Evolutionary conservation across 2,329 filamentous ascomycete genomes (phyloP), one percentile per base, ranked within the genome.

Genomic region (Trichoderma gracile): DNA sequence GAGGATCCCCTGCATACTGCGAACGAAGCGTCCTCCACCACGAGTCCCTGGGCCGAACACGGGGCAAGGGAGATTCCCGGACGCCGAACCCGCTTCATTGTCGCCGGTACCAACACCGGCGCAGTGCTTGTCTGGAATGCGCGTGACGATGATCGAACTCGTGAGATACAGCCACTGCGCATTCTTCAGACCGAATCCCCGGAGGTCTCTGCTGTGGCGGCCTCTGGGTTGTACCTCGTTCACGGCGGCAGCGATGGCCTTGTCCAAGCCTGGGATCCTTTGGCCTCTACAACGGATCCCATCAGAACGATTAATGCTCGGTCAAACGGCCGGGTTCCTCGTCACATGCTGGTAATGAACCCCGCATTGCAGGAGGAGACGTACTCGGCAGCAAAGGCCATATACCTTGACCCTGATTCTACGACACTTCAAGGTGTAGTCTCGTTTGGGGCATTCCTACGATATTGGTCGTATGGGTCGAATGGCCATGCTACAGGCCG

Each of bases 261-360:
- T 3, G 94, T 97, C 5, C 95, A 98, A 75, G 91, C 93, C 6
- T 99, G 95, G 95, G 95, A 99, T 78, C 91, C 91, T n/a, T 80
- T 99, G 53, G 92, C 89, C 1, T 98, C 94, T 2, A 90, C 84
- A 0, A 77, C 83, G 19, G 87, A 89, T 21, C 92, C 95, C 0
- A 84, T 98, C 58, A 87, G 93, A 45, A 98, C 93, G 0, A 81
- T 99, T 61, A 93, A 96, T 73, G 92, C 92, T 3, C 88, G 90
- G 15, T 93, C 94, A 69, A 91, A 91, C 2, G 89, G 90, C 8
- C 88, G 92, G 30, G 89, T 93, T 57, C 90, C 93, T 67, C 91
- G 93, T 64, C 87, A 93, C 67, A 79, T 87, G 69, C 75, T 81
- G 47, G 74, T 82, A 25, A 77, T 81, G 66, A 82, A 84, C 46